Base-by-base conservation (phyloP, 2,329 filamentous ascomycete genomes). In the Rugonectria rugulosa region DNA sequence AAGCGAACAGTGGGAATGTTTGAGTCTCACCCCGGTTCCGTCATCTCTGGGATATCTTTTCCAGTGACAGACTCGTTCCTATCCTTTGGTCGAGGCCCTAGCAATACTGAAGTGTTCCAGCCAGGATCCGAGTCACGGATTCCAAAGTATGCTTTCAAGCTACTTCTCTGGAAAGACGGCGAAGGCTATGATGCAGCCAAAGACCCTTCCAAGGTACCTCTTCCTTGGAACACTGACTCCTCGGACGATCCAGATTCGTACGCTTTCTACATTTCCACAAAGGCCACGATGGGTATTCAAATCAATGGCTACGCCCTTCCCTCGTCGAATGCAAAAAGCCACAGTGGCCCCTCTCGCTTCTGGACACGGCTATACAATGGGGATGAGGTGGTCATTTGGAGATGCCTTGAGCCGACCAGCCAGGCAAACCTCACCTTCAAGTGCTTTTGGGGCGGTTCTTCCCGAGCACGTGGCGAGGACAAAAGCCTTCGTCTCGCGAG, bases 81-180 rank as follows among this genome's bases (percentile, higher is more conserved):
- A 0, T 89, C 88, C 0, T 98, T 92, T 87, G 94, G 94, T 24
- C 86, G 94, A 21, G 84, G 84, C 0, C 77, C 75, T 1, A 78
- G 81, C 17, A 93, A 92, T 65, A 94, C 89, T 0, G 74, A 87
- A 24, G 78, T 87, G 3, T 91, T 92, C 66, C 73, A 82, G 1
- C 78, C 87, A 42, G 76, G 73, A 24, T 75, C 77, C 20, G 91
- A 97, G 62, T 81, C 79, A 2, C 88, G 87, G 14, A 85, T 98
- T 29, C 91, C 93, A 1, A 94, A 94, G 69, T 88, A 88, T 60
- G 92, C 91, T 1, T 86, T 97, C 64, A 88, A 90, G 66, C 78
- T 97, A 31, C 79, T 91, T 27, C 84, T 95, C 24, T 92, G 89
- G 81, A 87, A 84, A 51, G 82, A 87, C 1, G 84, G 84, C 42